Base-by-base conservation (phyloP, 495 filamentous ascomycete species). In the Penicillium daleae region DNA sequence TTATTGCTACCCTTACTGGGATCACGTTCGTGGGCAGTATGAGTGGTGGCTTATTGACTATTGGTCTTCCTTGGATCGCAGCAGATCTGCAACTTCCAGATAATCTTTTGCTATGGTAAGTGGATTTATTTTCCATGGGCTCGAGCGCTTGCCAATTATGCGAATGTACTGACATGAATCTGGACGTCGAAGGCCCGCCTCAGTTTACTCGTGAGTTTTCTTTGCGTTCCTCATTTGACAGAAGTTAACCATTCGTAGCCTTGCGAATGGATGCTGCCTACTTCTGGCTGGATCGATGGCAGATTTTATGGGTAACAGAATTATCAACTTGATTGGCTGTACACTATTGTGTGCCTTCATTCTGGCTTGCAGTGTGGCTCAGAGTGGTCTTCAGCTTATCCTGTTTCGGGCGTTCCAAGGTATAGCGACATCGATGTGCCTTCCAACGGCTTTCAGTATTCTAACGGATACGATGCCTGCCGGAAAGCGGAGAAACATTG, bases 371-470 rank as follows among this genome's bases (percentile, higher is more conserved):
- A 82, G 84, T 0, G 65, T 85, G 1, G 69, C 83, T 0, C 59
- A 62, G 21, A 82, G 76, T 0, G 76, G 78, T 6, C 71, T 77
- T 12, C 76, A 87, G 50, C 32, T 86, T 0, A 84, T 86, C 40
- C 56, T 81, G 21, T 85, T 85, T 62, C 78, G 85, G 22, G 75
- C 78, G 0, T 61, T 84, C 13, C 79, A 81, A 55, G 84, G 83
- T 3, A 67, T 85, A 40, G 76, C 80, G 2, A 71, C 78, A 12
- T 75, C 82, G 1, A 71, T 87, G 61, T 81, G 78, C 57, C 63
- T 86, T 17, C 83, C 85, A 0, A 79, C 81, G 0, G 72, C 81
- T 0, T 78, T 87, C 9, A 77, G 78, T 37, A 76, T 85, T 19
- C 60, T 86, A 22, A 80, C 82, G 0, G 67, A 72, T n/a, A 66